phyloP scores from a whole-genome alignment of 805 yeast species.

The Pichia phayaonensis region DNA sequence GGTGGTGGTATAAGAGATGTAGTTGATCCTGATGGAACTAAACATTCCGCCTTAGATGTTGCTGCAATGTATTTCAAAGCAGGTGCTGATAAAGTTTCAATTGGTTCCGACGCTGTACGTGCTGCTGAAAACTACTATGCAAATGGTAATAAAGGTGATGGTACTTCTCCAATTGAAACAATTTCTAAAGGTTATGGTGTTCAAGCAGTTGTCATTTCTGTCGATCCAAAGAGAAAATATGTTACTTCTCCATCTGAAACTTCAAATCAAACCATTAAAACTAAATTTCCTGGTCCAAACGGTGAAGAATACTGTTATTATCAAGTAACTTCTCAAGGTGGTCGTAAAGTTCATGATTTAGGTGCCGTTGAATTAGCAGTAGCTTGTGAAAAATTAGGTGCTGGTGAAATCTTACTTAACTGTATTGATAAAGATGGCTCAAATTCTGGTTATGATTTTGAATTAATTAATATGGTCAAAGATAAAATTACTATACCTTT shows the following conservation, averaged over 20 bases:
- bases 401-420: constrained; percentile 89
- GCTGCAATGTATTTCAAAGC: constrained; percentile 89
- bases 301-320: constrained; percentile 89
- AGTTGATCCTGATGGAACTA: constrained; percentile 74
- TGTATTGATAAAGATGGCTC: constrained; percentile 97
- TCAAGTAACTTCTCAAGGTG: constrained; percentile 95
- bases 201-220: constrained; percentile 96
- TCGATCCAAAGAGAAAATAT: constrained; percentile 91
- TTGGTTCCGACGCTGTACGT: constrained; percentile 93
- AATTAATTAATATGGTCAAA: constrained; percentile 73
- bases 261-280: constrained; percentile 55
- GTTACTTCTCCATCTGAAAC: constrained; percentile 55
- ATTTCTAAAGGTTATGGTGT: constrained; percentile 88
- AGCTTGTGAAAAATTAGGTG: constrained; percentile 90
- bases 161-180: constrained; percentile 85
- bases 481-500: constrained; percentile 78
- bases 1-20: constrained; percentile 97
- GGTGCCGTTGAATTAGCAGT: constrained; percentile 86
- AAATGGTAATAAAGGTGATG: constrained; percentile 50
- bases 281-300: constrained; percentile 69
- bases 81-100: constrained; percentile 97
- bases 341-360: constrained; percentile 77
- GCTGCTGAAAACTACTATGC: constrained; percentile 81
- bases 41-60: constrained; percentile 78
- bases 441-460: constrained; percentile 88